Evolutionary conservation across 2,329 filamentous ascomycete genomes (phyloP).

Genomic region (Verticillium nubilum): DNA sequence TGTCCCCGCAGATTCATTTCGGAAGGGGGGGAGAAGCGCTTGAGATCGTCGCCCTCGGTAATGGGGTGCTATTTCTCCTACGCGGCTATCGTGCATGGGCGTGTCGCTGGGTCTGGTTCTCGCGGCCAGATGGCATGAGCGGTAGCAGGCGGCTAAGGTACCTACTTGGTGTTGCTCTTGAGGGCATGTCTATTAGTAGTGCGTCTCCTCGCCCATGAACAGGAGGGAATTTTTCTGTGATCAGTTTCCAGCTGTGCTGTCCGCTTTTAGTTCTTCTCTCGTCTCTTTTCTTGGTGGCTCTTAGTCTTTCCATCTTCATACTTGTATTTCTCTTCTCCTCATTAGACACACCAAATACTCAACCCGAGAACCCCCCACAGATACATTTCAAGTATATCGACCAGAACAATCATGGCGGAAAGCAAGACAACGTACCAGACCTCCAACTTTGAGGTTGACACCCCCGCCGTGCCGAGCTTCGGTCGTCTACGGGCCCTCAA

Average conservation of each 20-base stretch:
- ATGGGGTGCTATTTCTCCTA: not conserved
- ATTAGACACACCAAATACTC: not conserved
- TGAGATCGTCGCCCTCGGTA: not conserved
- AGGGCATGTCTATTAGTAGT: not conserved
- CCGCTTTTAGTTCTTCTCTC: not conserved
- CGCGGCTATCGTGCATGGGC: constrained; percentile 20
- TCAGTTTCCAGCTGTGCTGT: not conserved
- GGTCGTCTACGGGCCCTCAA: constrained; percentile 32
- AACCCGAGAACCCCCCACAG: too few species aligned
- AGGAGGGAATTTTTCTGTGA: not conserved
- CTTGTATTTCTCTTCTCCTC: not conserved
- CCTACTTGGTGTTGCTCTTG: not conserved
- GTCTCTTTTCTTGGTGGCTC: not conserved
- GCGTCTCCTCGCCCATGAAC: not conserved
- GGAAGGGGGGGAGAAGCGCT: not conserved
- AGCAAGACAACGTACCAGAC: constrained; percentile 33
- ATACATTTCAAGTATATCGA: not conserved
- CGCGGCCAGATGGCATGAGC: not conserved
- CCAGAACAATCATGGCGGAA: constrained; percentile 20
- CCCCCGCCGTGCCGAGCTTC: constrained; percentile 25
- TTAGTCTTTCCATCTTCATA: constrained; percentile 2
- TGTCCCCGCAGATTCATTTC: not conserved
- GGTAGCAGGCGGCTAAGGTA: not conserved
- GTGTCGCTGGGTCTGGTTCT: constrained; percentile 7
- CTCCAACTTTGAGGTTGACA: constrained; percentile 45